phyloP scores from a whole-genome alignment of 2,329 filamentous ascomycete species.

The Xylaria sp. region DNA sequence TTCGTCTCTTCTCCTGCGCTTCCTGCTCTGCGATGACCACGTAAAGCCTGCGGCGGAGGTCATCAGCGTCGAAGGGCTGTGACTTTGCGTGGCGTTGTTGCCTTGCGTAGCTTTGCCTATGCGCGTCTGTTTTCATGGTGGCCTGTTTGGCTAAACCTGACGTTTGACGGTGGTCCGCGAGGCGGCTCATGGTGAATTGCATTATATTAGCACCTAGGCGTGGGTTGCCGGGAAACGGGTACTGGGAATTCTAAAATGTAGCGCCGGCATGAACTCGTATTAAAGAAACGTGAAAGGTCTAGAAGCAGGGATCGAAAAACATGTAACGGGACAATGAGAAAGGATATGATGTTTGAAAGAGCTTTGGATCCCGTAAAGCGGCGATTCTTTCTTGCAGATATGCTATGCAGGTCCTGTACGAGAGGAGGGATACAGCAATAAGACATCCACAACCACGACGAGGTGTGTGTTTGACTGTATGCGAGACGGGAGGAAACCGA shows the following conservation, averaged over 20 bases:
- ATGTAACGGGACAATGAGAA: not conserved
- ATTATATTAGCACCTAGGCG: slow-evolving; percentile 3
- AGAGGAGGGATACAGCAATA: not conserved
- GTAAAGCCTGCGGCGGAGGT: slow-evolving; percentile 56
- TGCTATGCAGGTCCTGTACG: not conserved
- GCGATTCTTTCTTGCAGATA: not conserved
- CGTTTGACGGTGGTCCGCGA: slow-evolving; percentile 4
- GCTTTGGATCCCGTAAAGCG: not conserved
- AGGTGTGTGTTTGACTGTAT: not conserved
- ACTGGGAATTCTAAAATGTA: not conserved
- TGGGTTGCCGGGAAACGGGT: not conserved
- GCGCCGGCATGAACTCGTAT: not conserved
- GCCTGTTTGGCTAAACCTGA: slow-evolving; percentile 6
- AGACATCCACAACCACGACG: not conserved
- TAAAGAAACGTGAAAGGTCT: not conserved
- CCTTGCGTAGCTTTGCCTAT: slow-evolving; percentile 11
- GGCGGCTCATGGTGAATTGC: slow-evolving; percentile 24
- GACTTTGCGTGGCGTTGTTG: slow-evolving; percentile 28
- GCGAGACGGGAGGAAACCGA: not conserved
- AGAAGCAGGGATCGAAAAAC: not conserved
- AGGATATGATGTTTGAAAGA: not conserved
- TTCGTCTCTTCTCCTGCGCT: slow-evolving; percentile 41
- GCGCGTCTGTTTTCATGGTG: slow-evolving; percentile 13
- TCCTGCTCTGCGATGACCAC: slow-evolving; percentile 55
- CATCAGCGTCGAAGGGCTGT: slow-evolving; percentile 55